Evolutionary conservation across 441 rosid genomes (phyloP).

Genomic region (Euphorbia corollata): DNA sequence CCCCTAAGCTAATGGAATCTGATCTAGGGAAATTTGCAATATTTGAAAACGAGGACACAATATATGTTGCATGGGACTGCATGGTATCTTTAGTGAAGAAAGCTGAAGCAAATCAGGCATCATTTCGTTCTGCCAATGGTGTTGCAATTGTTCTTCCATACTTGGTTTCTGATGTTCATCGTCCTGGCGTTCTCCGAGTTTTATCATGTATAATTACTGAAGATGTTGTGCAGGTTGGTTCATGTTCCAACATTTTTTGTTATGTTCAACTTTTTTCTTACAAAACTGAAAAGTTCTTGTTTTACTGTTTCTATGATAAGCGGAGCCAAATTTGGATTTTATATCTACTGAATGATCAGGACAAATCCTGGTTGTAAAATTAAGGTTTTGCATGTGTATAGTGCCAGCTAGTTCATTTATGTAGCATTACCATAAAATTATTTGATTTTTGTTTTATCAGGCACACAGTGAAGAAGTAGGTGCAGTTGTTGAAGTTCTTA

Average conservation of each 20-base stretch:
- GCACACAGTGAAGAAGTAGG: conserved; percentile 92
- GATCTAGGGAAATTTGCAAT: conserved; percentile 71
- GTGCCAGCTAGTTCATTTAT: conserved; percentile 2
- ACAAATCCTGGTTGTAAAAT: background rate
- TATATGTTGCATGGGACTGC: conserved; percentile 94
- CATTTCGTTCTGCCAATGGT: conserved; percentile 90
- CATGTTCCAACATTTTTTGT: conserved; percentile 13
- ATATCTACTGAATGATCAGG: background rate
- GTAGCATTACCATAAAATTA: conserved; percentile 10
- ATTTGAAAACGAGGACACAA: conserved; percentile 81
- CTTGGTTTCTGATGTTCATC: conserved; percentile 72
- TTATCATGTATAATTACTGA: conserved; percentile 93
- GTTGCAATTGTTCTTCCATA: conserved; percentile 85
- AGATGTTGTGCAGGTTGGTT: conserved; percentile 81
- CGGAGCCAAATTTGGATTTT: background rate
- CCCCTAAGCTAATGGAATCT: conserved; percentile 87
- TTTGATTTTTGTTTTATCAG: conserved; percentile 37
- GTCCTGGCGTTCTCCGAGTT: conserved; percentile 85
- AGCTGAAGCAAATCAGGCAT: conserved; percentile 87
- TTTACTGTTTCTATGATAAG: background rate
- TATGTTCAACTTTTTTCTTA: conserved; percentile 15
- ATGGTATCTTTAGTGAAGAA: conserved; percentile 89
- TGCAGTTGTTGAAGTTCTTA: conserved; percentile 85
- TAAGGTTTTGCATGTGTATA: background rate
- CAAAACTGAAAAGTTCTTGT: background rate